Evolutionary conservation across 352 stramenopile species (phyloP), one percentile per base, ranked within the genome.

Genomic region (Blastocystis sp.): DNA sequence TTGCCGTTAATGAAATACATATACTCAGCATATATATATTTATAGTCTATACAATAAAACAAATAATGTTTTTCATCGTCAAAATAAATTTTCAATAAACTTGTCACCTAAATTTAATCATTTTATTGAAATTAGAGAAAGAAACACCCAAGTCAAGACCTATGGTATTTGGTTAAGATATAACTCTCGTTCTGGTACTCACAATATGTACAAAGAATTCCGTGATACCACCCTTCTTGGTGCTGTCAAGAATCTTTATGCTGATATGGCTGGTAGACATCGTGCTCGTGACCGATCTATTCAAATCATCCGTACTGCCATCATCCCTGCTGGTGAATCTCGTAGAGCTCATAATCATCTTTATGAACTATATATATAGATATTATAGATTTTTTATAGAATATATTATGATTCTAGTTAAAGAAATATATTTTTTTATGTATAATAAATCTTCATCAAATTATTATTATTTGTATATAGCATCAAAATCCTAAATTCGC

Each of bases 151-250:
- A 34, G 77, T 98, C 65, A 98, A 98, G 75, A 96, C 95, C 80
- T 99, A 96, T 77, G 87, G 84, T 69, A 94, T 98, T 73, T 96
- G 88, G 86, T 86, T 99, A 67, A 84, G 88, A 66, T 99, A 99
- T 79, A 94, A 95, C 77, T 96, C 87, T 57, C 83, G 90, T 69
- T 94, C 82, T 55, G 91, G 91, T 70, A 98, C 91, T 37, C 91
- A 99, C 83, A 99, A 99, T 80, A 99, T 99, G 91, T 97, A 97
- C 86, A 94, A 95, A 76, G 91, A 99, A 79, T 99, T 95, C 86
- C 81, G 91, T 77, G 86, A 95, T 69, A 71, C 94, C 59, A 94
- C 80, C 44, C 77, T 99, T 43, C 94, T 85, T 65, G 85, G 84
- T 66, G 90, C 91, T 54, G 83, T 99, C 24, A 84, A 94, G 65